phyloP scores from a whole-genome alignment of 768 basidiomycete species.

The Glaciozyma antarctica region DNA sequence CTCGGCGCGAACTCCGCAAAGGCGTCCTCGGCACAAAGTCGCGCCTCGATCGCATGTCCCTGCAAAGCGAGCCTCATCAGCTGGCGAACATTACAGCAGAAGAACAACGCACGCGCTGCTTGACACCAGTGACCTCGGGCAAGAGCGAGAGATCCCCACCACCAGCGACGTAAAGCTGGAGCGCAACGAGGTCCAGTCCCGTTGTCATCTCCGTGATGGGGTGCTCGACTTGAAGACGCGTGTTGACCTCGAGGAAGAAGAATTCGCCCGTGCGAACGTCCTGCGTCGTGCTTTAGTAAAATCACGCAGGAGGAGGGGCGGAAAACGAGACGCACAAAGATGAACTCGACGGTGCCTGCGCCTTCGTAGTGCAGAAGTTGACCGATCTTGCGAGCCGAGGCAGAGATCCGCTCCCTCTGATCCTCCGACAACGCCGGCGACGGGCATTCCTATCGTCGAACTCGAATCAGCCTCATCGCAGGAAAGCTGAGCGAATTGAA shows the following conservation, averaged over 20 bases:
- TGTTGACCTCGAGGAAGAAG: conserved; percentile 65
- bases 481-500: conserved; percentile 44
- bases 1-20: background rate
- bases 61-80: background rate
- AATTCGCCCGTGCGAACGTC: conserved; percentile 44
- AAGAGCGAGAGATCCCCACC: background rate
- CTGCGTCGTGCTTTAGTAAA: conserved; percentile 50
- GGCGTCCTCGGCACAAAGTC: background rate
- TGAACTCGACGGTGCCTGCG: conserved; percentile 58
- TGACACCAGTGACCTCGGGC: background rate
- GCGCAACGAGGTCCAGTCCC: conserved; percentile 53
- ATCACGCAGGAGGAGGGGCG: conserved; percentile 35
- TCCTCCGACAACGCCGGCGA: conserved; percentile 50
- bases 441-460: conserved; percentile 45
- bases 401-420: conserved; percentile 41
- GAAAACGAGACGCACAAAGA: conserved; percentile 45
- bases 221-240: conserved; percentile 59
- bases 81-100: background rate
- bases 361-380: background rate
- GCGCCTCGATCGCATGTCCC: background rate
- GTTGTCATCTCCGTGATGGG: conserved; percentile 52
- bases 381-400: background rate
- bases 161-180: conserved; percentile 33
- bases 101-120: background rate
- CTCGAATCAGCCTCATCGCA: background rate